phyloP scores from a whole-genome alignment of 129 eudicot genomes.

The Rutidosis leptorrhynchoides region DNA sequence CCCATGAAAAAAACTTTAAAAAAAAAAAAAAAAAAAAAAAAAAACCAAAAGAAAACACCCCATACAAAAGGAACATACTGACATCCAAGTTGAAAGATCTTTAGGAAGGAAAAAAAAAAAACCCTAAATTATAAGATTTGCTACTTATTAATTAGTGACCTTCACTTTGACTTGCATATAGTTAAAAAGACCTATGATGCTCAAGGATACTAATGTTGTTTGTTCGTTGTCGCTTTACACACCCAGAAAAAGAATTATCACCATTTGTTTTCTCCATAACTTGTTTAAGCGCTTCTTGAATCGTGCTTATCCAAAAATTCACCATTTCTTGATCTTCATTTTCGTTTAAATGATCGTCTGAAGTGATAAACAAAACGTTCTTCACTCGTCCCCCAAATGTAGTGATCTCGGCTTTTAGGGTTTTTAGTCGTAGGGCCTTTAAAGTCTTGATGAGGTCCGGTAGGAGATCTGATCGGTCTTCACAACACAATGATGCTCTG shows the following conservation, averaged over 20 bases:
- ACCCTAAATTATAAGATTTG: slow-evolving; percentile 18
- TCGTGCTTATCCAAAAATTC: slow-evolving; percentile 45
- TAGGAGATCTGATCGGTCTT: slow-evolving; percentile 72
- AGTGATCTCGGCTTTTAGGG: slow-evolving; percentile 85
- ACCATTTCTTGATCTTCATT: slow-evolving; percentile 36
- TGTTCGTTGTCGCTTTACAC: slow-evolving; percentile 87
- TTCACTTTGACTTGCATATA: slow-evolving; percentile 12
- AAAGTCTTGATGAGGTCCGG: slow-evolving; percentile 81
- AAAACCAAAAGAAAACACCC: slow-evolving; percentile 7
- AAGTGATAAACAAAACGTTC: slow-evolving; percentile 76
- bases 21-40: background rate
- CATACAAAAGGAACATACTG: slow-evolving; percentile 21
- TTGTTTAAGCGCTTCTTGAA: slow-evolving; percentile 75
- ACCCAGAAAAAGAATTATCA: slow-evolving; percentile 63
- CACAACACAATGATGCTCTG: slow-evolving; percentile 81
- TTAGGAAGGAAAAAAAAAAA: slow-evolving; percentile 24
- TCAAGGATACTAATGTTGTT: slow-evolving; percentile 52
- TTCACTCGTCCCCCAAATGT: slow-evolving; percentile 81
- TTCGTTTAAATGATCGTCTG: slow-evolving; percentile 36
- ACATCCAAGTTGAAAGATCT: slow-evolving; percentile 19
- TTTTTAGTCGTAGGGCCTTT: slow-evolving; percentile 56
- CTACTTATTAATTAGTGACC: slow-evolving; percentile 18
- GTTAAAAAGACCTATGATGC: slow-evolving; percentile 44
- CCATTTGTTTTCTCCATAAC: slow-evolving; percentile 74
- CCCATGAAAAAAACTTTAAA: slow-evolving; percentile 21